A percentile compares a stretch with the other conserved stretches of the same genome.
Conservation (phyloP, 352 stramenopile genomes). For the Phytophthora sp. region DNA sequence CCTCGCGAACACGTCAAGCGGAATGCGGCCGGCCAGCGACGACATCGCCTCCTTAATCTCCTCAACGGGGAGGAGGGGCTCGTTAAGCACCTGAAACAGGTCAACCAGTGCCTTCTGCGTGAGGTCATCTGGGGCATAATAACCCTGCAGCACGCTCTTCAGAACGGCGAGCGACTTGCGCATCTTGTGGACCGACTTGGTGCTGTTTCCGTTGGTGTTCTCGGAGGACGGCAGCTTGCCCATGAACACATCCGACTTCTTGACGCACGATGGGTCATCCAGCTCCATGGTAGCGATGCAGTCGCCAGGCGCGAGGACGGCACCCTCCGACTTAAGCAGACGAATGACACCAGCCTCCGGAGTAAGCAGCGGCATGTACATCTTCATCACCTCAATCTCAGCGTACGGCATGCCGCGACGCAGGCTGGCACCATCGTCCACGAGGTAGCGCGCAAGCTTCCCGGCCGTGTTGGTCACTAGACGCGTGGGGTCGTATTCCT, state of each 20-base stretch:
- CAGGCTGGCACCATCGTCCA: conserved; percentile 94
- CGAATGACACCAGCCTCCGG: conserved; percentile 96
- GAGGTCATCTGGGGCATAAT: conserved; percentile 85
- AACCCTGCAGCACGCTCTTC: conserved; percentile 95
- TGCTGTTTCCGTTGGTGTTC: conserved; percentile 41
- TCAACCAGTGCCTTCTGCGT: conserved; percentile 88
- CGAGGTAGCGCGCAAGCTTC: conserved; percentile 99
- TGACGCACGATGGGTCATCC: conserved; percentile 97
- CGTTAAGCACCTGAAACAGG: conserved; percentile 73
- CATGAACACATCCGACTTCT: conserved; percentile 92
- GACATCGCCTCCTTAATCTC: conserved; percentile 98
- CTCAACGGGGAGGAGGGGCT: conserved; percentile 85
- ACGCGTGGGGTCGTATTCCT: conserved; percentile 99
- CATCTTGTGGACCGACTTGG: conserved; percentile 73
- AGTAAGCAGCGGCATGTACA: conserved; percentile 99
- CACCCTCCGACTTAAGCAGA: conserved; percentile 96
- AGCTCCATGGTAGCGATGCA: conserved; percentile 97
- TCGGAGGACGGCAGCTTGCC: conserved; percentile 73
- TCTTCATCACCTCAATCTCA: conserved; percentile 99
- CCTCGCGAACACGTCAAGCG: conserved; percentile 90
- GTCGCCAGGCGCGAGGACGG: conserved; percentile 95
- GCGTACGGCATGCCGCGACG: conserved; percentile 87
- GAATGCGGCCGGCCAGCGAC: conserved; percentile 96
- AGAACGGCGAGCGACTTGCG: conserved; percentile 85
- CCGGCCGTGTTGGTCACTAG: conserved; percentile 98